Percentiles rank a stretch among this genome's conserved stretches.
Conservation (phyloP, 169 alveolate genomes). For the Plasmodium inui region DNA sequence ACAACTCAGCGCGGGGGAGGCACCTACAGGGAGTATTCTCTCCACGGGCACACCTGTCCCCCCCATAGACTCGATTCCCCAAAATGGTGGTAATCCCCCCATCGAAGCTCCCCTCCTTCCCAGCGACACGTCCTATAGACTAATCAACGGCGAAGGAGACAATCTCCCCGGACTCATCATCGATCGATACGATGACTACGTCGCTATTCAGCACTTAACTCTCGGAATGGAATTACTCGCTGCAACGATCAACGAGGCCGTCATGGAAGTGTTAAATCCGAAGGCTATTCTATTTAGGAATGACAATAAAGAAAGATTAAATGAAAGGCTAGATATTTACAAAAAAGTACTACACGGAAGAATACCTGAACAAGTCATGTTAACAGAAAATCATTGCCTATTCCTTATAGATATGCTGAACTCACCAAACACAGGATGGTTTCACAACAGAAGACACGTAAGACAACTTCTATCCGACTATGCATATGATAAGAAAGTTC, state of each 20-base stretch:
- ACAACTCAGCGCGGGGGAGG: background rate
- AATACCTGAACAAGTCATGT: constrained; percentile 58
- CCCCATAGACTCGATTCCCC: too few species aligned
- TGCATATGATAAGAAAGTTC: constrained; percentile 48
- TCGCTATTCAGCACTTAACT: constrained; percentile 42
- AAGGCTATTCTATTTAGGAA: constrained; percentile 56
- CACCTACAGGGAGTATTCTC: too few species aligned
- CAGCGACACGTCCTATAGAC: constrained; percentile 45
- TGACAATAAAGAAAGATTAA: constrained; percentile 73
- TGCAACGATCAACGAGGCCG: constrained; percentile 55
- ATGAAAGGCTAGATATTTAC: constrained; percentile 61
- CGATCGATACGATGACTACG: constrained; percentile 64
- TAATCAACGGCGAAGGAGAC: constrained; percentile 78
- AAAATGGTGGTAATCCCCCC: too few species aligned
- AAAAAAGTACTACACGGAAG: constrained; percentile 53
- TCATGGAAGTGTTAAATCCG: constrained; percentile 64
- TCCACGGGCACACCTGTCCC: too few species aligned
- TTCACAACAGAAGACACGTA: constrained; percentile 39
- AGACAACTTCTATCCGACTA: constrained; percentile 30
- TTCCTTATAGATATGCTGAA: constrained; percentile 44
- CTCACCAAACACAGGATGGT: constrained; percentile 74
- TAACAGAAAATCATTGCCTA: constrained; percentile 50
- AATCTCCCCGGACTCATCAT: constrained; percentile 78
- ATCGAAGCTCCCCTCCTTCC: background rate
- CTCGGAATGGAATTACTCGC: constrained; percentile 55